Evolutionary conservation across 2,329 filamentous ascomycete species (phyloP).

Genomic region (Colletotrichum sp.): DNA sequence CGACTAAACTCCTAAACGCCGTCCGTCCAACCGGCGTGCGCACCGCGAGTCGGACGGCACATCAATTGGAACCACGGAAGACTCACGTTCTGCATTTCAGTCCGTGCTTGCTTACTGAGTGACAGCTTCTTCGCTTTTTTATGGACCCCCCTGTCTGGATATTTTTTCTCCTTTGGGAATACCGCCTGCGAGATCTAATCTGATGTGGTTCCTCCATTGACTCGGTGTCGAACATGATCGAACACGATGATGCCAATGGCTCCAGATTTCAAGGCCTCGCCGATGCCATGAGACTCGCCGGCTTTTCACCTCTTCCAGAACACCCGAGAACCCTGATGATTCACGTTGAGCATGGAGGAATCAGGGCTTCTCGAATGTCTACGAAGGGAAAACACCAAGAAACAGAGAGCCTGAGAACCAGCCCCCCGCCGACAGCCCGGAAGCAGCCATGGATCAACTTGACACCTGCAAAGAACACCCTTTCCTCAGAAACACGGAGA

Average conservation of each 20-base stretch:
- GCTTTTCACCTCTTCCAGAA: background rate
- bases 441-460: background rate
- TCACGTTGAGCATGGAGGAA: background rate
- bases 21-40: background rate
- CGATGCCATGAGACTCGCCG: background rate
- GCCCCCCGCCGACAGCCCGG: background rate
- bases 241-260: background rate
- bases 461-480: background rate
- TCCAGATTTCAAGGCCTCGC: background rate
- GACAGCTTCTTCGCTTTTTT: background rate
- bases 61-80: background rate
- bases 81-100: background rate
- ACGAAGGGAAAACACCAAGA: background rate
- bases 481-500: background rate
- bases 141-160: background rate
- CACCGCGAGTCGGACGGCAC: background rate
- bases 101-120: background rate
- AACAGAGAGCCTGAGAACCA: background rate
- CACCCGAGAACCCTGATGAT: background rate
- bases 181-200: background rate
- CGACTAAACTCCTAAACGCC: background rate
- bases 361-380: background rate
- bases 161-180: background rate
- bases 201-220: background rate
- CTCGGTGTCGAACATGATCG: background rate